phyloP scores from a whole-genome alignment of 2,329 filamentous ascomycete genomes.

The Westerdykella sp. region DNA sequence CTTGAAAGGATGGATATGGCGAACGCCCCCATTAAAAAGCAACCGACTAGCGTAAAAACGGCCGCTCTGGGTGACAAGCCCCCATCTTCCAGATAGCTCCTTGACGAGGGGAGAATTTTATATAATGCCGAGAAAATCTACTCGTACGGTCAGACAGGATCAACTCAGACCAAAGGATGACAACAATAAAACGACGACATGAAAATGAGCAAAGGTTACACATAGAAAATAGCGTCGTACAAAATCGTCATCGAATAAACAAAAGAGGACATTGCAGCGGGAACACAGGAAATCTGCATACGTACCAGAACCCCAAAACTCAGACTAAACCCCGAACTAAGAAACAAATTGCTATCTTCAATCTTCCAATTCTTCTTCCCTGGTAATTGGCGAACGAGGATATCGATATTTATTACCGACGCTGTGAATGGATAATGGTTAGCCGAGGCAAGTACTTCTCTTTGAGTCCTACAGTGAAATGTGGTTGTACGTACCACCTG shows the following conservation, averaged over 20 bases:
- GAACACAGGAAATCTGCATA: slow-evolving; percentile 2
- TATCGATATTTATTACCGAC: slow-evolving; percentile 79
- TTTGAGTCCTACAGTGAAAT: background rate
- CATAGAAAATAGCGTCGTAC: background rate
- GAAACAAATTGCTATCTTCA: slow-evolving; percentile 79
- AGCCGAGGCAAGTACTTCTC: background rate
- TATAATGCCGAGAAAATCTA: slow-evolving; percentile 89
- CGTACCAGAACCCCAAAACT: slow-evolving; percentile 94
- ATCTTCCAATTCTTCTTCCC: slow-evolving; percentile 75
- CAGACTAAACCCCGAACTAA: slow-evolving; percentile 80
- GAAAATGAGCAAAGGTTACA: background rate
- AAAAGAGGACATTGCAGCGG: background rate
- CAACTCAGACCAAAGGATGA: too few species aligned
- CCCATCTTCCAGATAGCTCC: slow-evolving; percentile 65
- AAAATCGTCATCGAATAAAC: background rate
- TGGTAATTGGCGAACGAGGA: slow-evolving; percentile 66
- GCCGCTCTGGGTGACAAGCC: slow-evolving; percentile 62
- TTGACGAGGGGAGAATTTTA: slow-evolving; percentile 86
- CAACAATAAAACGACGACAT: background rate
- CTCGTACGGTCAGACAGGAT: slow-evolving; percentile 7
- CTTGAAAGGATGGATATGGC: slow-evolving; percentile 70
- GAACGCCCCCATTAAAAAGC: slow-evolving; percentile 65
- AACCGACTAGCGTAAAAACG: slow-evolving; percentile 61
- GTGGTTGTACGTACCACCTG: slow-evolving; percentile 26
- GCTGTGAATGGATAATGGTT: slow-evolving; percentile 50